Evolutionary conservation across 2,329 filamentous ascomycete species (phyloP), one percentile per base, ranked within the genome.

Genomic region (Dothistroma septosporum): DNA sequence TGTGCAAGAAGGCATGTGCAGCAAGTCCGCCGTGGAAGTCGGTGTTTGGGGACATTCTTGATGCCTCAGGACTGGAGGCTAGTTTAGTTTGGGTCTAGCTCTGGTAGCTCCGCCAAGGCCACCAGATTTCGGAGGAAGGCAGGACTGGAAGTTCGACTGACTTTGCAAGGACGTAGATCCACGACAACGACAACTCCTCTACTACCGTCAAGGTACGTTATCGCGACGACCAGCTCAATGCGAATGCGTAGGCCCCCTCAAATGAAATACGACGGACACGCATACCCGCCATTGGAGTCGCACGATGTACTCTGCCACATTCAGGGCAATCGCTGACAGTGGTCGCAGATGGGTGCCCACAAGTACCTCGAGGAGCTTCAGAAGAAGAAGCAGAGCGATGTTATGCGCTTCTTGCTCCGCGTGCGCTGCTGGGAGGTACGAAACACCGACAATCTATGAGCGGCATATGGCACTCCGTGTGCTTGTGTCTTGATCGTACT

Each of bases 331-430:
- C 35, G 61, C 64, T 71, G 62, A 70, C 57, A 58, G 5, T 55
- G 32, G 24, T 24, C 52, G 61, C 67, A 93, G 87, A 97, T 97
- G 94, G 94, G 94, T 90, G 93, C 93, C 86, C 91, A 97, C 83
- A 99, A 99, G 86, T 99, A 96, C 86, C 91, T 99, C 84, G 95
- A 99, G 88, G 94, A 99, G 88, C 90, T 99, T 85, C 92, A 97
- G 83, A 97, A 99, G 92, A 97, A 96, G 91, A 99, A 99, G 92
- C 94, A 99, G 89, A 96, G 91, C 82, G 94, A 99, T 87, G 90
- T 99, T 79, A 91, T 97, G 85, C 92, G 92, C 85, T 99, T 99
- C 88, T 89, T 99, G 84, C 91, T 97, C 83, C 93, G 92, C 82
- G 92, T 96, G 79, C 92, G 94, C 85, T 99, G 94, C 92, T 99